Evolutionary conservation across 306 rosid species (phyloP).

Genomic region (Lathyrus aphaca): DNA sequence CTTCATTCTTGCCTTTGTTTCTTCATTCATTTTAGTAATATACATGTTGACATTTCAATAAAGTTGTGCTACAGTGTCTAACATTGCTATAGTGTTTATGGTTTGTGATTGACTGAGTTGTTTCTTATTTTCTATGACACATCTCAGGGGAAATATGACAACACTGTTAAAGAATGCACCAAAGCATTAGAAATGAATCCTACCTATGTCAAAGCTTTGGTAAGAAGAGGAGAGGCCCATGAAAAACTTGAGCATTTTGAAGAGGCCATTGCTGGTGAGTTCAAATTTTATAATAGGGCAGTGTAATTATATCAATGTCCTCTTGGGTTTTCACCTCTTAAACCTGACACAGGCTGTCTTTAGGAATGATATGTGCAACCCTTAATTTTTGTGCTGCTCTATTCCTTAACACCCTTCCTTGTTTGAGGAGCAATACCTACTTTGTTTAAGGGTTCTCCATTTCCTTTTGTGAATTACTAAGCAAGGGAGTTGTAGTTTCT

Average conservation of each 20-base stretch:
- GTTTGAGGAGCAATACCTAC: neutral
- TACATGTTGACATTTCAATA: neutral
- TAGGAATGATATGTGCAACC: conserved; percentile 10
- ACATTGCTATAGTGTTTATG: conserved; percentile 9
- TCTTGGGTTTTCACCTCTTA: neutral
- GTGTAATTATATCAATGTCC: neutral
- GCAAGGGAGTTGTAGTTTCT: conserved; percentile 25
- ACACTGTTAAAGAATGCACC: conserved; percentile 81
- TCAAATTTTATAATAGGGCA: conserved; percentile 14
- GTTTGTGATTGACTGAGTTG: neutral
- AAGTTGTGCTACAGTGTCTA: conserved; percentile 1
- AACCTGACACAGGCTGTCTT: neutral
- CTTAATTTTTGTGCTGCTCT: neutral
- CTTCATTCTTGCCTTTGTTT: neutral
- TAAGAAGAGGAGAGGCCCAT: conserved; percentile 90
- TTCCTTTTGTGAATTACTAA: neutral
- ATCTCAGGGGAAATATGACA: conserved; percentile 72
- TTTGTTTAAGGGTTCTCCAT: neutral
- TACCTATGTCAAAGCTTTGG: conserved; percentile 70
- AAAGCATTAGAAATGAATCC: conserved; percentile 91
- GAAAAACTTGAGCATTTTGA: conserved; percentile 96
- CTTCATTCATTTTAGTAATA: neutral
- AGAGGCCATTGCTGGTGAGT: conserved; percentile 84
- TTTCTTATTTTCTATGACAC: conserved; percentile 25
- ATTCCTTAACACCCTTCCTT: conserved; percentile 6